phyloP scores from a whole-genome alignment of 202 grass and related monocot species.

The Alloteropsis angusta region DNA sequence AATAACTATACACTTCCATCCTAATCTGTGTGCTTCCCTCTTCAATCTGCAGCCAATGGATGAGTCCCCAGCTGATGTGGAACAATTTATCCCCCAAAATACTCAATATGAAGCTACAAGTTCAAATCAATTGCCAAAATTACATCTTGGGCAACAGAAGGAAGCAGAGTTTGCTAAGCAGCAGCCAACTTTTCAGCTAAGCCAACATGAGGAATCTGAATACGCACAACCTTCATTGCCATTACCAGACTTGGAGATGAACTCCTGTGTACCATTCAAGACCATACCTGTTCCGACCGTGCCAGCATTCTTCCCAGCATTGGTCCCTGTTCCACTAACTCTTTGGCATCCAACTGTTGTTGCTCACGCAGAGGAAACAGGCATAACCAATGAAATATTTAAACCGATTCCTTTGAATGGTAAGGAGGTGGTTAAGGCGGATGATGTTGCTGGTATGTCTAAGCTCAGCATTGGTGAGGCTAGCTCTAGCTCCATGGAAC shows the following conservation, averaged over 20 bases:
- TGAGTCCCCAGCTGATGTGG: constrained; percentile 20
- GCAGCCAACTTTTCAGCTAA: constrained; percentile 28
- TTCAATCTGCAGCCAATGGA: constrained; percentile 56
- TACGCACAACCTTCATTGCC: background rate
- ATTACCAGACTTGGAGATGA: constrained; percentile 23
- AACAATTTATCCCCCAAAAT: constrained; percentile 19
- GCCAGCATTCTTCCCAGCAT: constrained; percentile 38
- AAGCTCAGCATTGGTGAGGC: constrained; percentile 71
- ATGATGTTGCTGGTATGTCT: constrained; percentile 70
- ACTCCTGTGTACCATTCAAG: constrained; percentile 13
- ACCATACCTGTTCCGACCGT: background rate
- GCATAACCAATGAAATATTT: constrained; percentile 40
- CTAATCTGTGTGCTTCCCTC: constrained; percentile 14
- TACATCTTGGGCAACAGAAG: constrained; percentile 40
- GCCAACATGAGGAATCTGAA: constrained; percentile 33
- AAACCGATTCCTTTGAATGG: constrained; percentile 60
- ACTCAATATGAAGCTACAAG: constrained; percentile 38
- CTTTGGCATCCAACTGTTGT: constrained; percentile 35
- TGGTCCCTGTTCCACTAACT: constrained; percentile 35
- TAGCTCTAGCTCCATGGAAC: constrained; percentile 30
- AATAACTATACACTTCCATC: background rate
- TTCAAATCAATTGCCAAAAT: constrained; percentile 31
- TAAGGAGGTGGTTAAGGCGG: constrained; percentile 45
- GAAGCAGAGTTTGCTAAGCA: constrained; percentile 36
- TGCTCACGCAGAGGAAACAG: constrained; percentile 24